These are phyloP conservation scores for Trichoderma koningiopsis DNA, from an alignment of 2,329 filamentous ascomycete species.

Conservation along the genomic window DNA sequence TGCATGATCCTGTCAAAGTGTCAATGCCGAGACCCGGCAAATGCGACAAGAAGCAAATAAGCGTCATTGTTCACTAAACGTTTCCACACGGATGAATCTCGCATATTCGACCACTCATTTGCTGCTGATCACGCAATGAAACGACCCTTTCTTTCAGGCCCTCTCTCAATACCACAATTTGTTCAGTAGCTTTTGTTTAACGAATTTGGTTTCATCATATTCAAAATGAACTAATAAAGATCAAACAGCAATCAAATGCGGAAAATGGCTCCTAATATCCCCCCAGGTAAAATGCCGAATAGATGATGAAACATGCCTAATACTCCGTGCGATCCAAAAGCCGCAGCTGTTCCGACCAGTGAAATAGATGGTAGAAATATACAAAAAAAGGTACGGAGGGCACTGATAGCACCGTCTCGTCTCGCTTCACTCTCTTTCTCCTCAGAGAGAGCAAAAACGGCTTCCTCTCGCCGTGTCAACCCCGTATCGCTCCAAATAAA, in stretches of 20 bases:
- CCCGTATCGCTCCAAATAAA: background rate
- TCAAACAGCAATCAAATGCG: constrained; percentile 15
- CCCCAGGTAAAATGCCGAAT: constrained; percentile 9
- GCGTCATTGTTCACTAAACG: background rate
- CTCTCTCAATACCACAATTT: background rate
- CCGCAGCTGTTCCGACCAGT: constrained; percentile 11
- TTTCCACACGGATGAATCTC: background rate
- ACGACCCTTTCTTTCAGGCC: background rate
- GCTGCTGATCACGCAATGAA: background rate
- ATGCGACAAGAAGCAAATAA: background rate
- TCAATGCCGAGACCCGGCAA: background rate
- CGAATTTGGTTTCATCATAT: background rate
- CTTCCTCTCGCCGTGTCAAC: background rate
- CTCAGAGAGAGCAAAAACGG: too few relatives aligned
- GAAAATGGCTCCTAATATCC: constrained; percentile 21
- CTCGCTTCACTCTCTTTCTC: background rate
- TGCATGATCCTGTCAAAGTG: background rate
- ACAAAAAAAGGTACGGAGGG: constrained; percentile 24
- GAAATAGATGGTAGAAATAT: constrained; percentile 26
- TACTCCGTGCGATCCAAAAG: constrained; percentile 25
- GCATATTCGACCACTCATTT: background rate
- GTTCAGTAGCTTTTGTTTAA: background rate
- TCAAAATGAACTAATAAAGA: background rate
- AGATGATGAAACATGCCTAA: constrained; percentile 17
- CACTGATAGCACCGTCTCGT: background rate